Conservation (phyloP, 1,139 yeast species). For the Pichia sp. region DNA sequence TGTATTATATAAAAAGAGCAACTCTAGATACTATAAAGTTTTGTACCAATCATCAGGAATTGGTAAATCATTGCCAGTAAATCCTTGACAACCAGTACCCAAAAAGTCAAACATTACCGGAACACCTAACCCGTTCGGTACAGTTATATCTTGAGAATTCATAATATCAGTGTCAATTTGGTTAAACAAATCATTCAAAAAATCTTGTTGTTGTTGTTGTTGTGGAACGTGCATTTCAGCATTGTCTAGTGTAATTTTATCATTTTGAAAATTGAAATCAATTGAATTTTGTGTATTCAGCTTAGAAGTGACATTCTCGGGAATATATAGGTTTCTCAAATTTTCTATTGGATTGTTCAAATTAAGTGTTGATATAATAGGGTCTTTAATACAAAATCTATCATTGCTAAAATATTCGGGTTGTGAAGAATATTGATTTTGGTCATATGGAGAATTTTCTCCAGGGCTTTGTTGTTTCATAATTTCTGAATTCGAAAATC, state of each 20-base stretch:
- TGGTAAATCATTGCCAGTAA: constrained; percentile 1
- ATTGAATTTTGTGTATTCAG: no score
- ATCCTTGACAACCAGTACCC: constrained; percentile 10
- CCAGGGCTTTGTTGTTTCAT: constrained; percentile 1
- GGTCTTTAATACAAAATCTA: no score
- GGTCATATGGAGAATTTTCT: no score
- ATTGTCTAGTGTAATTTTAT: no score
- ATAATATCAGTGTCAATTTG: constrained; percentile 27
- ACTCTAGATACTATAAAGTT: constrained; percentile 1
- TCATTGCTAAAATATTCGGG: background rate
- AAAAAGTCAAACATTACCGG: constrained; percentile 14
- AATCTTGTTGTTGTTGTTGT: constrained; percentile 18
- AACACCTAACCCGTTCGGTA: constrained; percentile 4
- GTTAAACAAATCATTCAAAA: constrained; percentile 24
- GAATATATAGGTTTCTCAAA: no score
- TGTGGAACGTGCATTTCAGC: background rate
- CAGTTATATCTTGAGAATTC: constrained; percentile 9
- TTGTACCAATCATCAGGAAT: constrained; percentile 14
- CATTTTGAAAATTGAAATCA: no score
- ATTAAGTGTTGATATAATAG: background rate
- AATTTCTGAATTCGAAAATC: constrained; percentile 14
- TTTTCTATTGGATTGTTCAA: background rate
- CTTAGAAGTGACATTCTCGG: no score
- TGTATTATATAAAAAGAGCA: no score
- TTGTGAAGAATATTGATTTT: background rate